Percentiles rank a stretch among this genome's conserved stretches.
These are phyloP conservation scores for Thelephora ganbajun DNA, from an alignment of 768 basidiomycete genomes.

Conservation along the genomic window DNA sequence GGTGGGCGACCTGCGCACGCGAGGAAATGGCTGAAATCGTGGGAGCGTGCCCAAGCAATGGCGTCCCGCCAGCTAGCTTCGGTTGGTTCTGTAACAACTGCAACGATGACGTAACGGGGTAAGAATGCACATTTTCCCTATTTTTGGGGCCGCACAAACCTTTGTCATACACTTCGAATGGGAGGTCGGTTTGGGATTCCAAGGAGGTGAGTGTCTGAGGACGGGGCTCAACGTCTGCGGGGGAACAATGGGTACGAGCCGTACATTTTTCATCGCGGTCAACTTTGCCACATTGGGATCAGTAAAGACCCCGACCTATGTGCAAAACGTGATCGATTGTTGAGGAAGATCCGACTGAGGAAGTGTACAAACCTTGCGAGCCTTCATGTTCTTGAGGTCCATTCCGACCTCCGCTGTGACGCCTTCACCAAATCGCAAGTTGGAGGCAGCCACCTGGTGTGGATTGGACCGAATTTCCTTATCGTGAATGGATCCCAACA, in stretches of 20 bases:
- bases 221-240: neutral
- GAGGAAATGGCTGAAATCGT: conserved; percentile 88
- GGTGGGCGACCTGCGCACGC: conserved; percentile 37
- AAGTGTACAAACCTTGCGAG: conserved; percentile 48
- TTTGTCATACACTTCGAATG: conserved; percentile 69
- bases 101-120: too few relatives aligned
- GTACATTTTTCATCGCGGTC: conserved; percentile 67
- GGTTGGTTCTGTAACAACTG: conserved; percentile 79
- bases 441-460: conserved; percentile 66
- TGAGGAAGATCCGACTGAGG: neutral
- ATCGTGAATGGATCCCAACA: conserved; percentile 3
- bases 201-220: conserved; percentile 63
- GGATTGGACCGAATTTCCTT: neutral
- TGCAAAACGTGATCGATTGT: neutral
- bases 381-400: conserved; percentile 90
- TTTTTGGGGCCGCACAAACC: neutral
- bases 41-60: conserved; percentile 73
- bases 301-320: conserved; percentile 85
- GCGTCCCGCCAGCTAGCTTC: conserved; percentile 82
- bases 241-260: conserved; percentile 12
- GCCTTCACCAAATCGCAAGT: conserved; percentile 81
- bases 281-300: conserved; percentile 77
- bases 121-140: neutral
- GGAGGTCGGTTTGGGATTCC: conserved; percentile 61
- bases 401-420: conserved; percentile 86